phyloP scores from a whole-genome alignment of 1,284 basidiomycete species.

The Melampsora larici-populina region DNA sequence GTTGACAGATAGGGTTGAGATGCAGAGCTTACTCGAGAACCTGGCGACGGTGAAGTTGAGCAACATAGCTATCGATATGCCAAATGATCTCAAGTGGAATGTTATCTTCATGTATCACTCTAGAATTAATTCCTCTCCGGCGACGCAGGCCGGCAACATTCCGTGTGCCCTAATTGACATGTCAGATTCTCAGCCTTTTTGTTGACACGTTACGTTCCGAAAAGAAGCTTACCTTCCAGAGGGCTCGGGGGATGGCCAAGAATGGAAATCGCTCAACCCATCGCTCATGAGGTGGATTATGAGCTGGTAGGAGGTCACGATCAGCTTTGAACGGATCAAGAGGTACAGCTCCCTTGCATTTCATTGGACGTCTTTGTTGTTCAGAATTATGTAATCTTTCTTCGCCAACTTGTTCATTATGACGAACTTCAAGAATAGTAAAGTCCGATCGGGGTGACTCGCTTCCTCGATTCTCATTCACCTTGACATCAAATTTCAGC shows the following conservation, averaged over 20 bases:
- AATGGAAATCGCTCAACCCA: conserved; percentile 6
- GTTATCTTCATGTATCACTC: conserved; percentile 10
- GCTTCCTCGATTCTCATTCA: no score
- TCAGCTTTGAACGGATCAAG: conserved; percentile 17
- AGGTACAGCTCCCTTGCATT: background rate
- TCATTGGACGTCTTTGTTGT: background rate
- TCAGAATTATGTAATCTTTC: background rate
- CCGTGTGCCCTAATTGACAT: background rate
- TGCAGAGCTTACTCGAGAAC: background rate
- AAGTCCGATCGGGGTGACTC: no score
- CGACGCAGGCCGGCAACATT: conserved; percentile 7
- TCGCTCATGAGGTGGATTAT: conserved; percentile 24
- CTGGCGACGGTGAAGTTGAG: background rate
- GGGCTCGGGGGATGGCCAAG: conserved; percentile 5
- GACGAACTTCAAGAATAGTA: no score
- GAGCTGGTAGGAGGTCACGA: conserved; percentile 18
- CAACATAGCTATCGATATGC: background rate
- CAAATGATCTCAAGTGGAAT: conserved; percentile 21
- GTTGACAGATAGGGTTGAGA: background rate
- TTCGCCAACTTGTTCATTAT: background rate
- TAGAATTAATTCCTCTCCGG: conserved; percentile 6
- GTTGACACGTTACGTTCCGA: no score
- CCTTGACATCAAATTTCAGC: background rate
- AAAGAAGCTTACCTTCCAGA: conserved; percentile 4
- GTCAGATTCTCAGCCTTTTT: background rate